Percentiles rank a stretch among this genome's conserved stretches.
Evolutionary conservation across 495 filamentous ascomycete genomes (phyloP).

Genomic region (Penicillium cinerascens): DNA sequence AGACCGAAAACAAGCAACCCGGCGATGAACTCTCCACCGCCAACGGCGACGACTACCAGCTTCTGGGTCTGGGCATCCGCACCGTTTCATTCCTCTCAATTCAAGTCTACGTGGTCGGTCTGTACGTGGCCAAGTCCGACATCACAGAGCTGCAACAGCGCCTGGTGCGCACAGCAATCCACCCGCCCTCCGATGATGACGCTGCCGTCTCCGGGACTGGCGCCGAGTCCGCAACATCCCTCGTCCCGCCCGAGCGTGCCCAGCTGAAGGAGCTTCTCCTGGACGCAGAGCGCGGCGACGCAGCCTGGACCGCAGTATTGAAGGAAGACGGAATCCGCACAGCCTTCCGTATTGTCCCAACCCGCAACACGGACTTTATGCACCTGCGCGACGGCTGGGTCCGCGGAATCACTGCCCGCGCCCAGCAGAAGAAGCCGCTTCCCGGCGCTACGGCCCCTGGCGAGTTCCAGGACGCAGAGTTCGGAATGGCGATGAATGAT

Average conservation of each 20-base stretch:
- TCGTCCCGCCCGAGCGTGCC: conserved; percentile 76
- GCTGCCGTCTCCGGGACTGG: conserved; percentile 47
- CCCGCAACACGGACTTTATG: conserved; percentile 83
- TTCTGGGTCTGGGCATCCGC: conserved; percentile 81
- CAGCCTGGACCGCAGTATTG: conserved; percentile 70
- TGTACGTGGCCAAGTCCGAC: conserved; percentile 80
- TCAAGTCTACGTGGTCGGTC: conserved; percentile 89
- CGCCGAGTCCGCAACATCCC: conserved; percentile 66
- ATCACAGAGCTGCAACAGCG: conserved; percentile 56
- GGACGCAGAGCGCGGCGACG: conserved; percentile 62
- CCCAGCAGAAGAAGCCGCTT: conserved; percentile 38
- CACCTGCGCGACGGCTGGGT: conserved; percentile 92
- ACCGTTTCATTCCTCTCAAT: conserved; percentile 88
- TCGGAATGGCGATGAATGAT: conserved; percentile 64
- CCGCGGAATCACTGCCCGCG: conserved; percentile 71
- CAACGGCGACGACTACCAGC: conserved; percentile 67
- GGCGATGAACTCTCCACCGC: conserved; percentile 31
- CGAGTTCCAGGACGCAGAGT: conserved; percentile 64
- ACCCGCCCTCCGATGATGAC: conserved; percentile 39
- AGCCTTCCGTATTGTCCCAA: conserved; percentile 75
- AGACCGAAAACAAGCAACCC: conserved; percentile 35
- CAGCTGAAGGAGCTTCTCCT: conserved; percentile 63
- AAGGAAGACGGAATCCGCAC: conserved; percentile 60
- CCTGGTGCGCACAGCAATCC: conserved; percentile 46
- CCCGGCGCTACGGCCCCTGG: conserved; percentile 15